Base-by-base conservation (phyloP, 495 filamentous ascomycete genomes). In the Xylaria telfairii region DNA sequence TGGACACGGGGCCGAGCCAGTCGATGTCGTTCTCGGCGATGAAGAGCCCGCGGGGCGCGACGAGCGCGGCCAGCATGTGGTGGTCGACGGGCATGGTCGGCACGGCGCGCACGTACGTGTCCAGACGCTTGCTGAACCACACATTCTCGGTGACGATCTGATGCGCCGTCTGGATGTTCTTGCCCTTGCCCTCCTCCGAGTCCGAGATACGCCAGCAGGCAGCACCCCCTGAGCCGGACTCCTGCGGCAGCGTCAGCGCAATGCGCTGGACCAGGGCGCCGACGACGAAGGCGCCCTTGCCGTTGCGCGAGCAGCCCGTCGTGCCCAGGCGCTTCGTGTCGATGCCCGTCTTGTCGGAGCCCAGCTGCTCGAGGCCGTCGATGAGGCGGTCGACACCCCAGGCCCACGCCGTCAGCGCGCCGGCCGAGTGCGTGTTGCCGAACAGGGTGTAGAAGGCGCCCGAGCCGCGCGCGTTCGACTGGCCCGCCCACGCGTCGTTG, bases 11-110 rank as follows among this genome's bases (percentile, higher is more conserved):
- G 57, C 86, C 84, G 13, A 88, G 81, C 86, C 86, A 88, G 76
- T 87, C 83, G 67, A 87, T 84, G 69, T 86, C 81, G 76, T 87
- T 88, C 76, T 88, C 84, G 69, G 86, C 84, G 21, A 84, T 75
- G 37, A 83, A 80, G 4, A 87, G 72, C 4, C 82, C 80, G 24
- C 84, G 80, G 0, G 85, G 86, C 0, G 81, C 79, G 8, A 87
- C 80, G 34, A 87, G 78, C 0, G 77, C 82, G 0, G 85, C 81
- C 6, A 87, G 72, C 71, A 85, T 70, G 74, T 86, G 85, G 77
- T 88, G 86, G 71, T 87, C 85, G 61, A 82, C 76, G 67, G 85
- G 84, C 68, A 87, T 76, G 24, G 70, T 75, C 68, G 69, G 74
- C 37, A 81, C 77, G 64, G 80, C 78, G 68, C 76, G 79, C 28